These are phyloP conservation scores for Lactarius akahatsu DNA, from an alignment of 768 basidiomycete genomes.

Conservation along the genomic window DNA sequence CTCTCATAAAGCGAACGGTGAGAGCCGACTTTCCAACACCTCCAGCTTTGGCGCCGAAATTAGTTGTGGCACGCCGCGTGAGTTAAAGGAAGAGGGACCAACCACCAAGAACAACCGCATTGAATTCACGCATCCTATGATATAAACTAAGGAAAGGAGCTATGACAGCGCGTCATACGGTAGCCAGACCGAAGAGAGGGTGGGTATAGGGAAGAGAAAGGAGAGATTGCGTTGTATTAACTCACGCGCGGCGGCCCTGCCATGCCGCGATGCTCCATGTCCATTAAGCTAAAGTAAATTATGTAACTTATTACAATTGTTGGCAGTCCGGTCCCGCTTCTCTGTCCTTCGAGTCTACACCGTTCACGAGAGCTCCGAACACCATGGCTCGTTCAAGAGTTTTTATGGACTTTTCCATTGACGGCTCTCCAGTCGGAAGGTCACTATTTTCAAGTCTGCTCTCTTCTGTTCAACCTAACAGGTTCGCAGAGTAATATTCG, in stretches of 20 bases:
- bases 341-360: neutral
- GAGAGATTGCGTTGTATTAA: conserved; percentile 9
- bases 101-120: conserved; percentile 82
- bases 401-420: conserved; percentile 66
- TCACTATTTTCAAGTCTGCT: conserved; percentile 31
- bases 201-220: conserved; percentile 4
- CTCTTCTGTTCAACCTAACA: conserved; percentile 16
- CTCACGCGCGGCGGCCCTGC: neutral
- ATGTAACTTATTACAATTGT: neutral
- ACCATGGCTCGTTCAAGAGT: conserved; percentile 58
- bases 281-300: neutral
- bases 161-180: conserved; percentile 27
- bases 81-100: conserved; percentile 31
- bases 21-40: conserved; percentile 89
- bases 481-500: conserved; percentile 61
- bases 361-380: neutral
- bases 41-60: conserved; percentile 52
- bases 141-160: conserved; percentile 22
- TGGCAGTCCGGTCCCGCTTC: neutral
- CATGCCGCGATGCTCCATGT: neutral
- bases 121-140: conserved; percentile 62
- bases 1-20: conserved; percentile 73
- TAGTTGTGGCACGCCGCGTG: neutral
- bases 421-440: conserved; percentile 55
- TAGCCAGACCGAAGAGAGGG: conserved; percentile 21